A percentile compares a stretch with the other conserved stretches of the same genome.
These are phyloP conservation scores for Cudoniella acicularis DNA, from an alignment of 495 filamentous ascomycete species.

Conservation along the genomic window DNA sequence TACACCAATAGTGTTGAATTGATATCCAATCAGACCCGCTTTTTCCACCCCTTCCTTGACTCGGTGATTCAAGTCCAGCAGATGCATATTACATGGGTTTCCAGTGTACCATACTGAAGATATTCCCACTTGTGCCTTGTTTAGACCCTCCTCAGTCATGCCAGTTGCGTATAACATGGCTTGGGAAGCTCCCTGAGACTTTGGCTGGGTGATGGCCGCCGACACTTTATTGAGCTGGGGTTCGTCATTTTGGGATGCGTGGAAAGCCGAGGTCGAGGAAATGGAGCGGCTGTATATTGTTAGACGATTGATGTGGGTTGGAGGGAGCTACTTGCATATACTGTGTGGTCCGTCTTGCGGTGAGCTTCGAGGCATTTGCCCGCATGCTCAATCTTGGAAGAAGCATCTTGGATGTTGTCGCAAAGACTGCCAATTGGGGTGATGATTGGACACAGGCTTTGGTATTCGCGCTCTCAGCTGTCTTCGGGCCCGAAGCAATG, in stretches of 20 bases:
- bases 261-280: constrained; percentile 43
- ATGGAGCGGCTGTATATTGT: constrained; percentile 38
- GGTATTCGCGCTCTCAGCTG: background rate
- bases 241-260: constrained; percentile 34
- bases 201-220: constrained; percentile 83
- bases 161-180: constrained; percentile 98
- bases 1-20: constrained; percentile 98
- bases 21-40: constrained; percentile 75
- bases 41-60: constrained; percentile 82
- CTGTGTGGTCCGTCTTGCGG: constrained; percentile 18
- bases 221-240: constrained; percentile 76
- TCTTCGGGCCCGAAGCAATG: background rate
- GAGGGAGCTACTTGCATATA: constrained; percentile 19
- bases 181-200: constrained; percentile 95
- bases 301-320: background rate
- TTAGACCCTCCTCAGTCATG: constrained; percentile 76
- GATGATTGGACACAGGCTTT: background rate
- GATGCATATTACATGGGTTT: constrained; percentile 99
- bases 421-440: background rate
- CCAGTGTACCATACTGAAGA: constrained; percentile 87
- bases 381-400: constrained; percentile 20
- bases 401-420: constrained; percentile 15
- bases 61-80: constrained; percentile 78
- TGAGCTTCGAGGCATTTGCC: constrained; percentile 14
- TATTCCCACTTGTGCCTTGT: constrained; percentile 94